phyloP scores from a whole-genome alignment of 2,329 filamentous ascomycete species.

The Paecilomyces sp. region DNA sequence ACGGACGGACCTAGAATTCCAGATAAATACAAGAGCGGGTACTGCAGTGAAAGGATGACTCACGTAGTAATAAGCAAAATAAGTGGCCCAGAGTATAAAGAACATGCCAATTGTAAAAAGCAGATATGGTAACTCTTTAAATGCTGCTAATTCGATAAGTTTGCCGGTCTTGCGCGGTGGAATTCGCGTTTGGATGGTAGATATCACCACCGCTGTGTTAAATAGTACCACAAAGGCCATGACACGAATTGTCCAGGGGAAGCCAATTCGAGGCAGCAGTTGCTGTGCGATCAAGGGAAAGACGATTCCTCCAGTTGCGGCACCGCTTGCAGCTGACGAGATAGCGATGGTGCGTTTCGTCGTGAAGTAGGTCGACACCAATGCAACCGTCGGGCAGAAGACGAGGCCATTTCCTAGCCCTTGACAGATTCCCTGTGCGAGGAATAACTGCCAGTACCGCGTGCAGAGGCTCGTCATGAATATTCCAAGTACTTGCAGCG shows the following conservation, averaged over 20 bases:
- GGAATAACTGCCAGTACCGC: constrained; percentile 43
- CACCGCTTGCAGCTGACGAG: constrained; percentile 29
- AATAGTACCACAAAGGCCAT: constrained; percentile 42
- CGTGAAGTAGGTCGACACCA: constrained; percentile 38
- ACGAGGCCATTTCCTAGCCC: constrained; percentile 37
- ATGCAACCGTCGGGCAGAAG: constrained; percentile 32
- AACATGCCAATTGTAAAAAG: constrained; percentile 42
- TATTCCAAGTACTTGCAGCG: constrained; percentile 34
- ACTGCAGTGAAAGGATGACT: constrained; percentile 16
- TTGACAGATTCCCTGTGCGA: constrained; percentile 38
- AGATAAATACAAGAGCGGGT: neutral
- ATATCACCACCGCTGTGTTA: constrained; percentile 19
- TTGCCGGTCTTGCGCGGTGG: constrained; percentile 12
- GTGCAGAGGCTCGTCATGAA: constrained; percentile 40
- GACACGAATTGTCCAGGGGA: constrained; percentile 40
- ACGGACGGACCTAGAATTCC: constrained; percentile 22
- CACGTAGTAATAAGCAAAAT: constrained; percentile 54
- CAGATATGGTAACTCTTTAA: constrained; percentile 51
- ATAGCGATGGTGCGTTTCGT: constrained; percentile 32
- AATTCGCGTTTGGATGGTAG: constrained; percentile 37
- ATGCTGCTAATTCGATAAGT: constrained; percentile 50
- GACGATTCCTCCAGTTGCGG: constrained; percentile 37
- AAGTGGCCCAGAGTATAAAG: constrained; percentile 44
- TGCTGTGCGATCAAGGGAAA: constrained; percentile 39
- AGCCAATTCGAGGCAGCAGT: constrained; percentile 34